Percentiles rank a stretch among this genome's conserved stretches.
Evolutionary conservation across 345 rosid genomes (phyloP).

Genomic region (Mercurialis annua): DNA sequence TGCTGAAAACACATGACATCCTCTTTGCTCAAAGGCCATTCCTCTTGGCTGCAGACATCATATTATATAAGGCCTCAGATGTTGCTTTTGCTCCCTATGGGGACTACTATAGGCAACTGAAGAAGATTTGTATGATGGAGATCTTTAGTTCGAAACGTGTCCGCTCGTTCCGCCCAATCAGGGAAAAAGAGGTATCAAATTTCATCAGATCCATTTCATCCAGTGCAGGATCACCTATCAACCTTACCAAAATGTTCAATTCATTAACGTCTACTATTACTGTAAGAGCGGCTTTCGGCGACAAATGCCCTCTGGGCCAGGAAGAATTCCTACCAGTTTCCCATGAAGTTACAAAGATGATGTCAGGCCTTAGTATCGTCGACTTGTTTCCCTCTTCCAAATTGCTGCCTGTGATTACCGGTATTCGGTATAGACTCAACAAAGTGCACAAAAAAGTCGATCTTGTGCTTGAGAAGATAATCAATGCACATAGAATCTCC

Average conservation of each 20-base stretch:
- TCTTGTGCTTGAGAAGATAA: not conserved
- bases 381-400: conserved; percentile 12
- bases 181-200: conserved; percentile 13
- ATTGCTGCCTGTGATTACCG: conserved; percentile 8
- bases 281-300: conserved; percentile 17
- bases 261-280: conserved; percentile 10
- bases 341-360: not conserved
- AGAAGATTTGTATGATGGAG: not conserved
- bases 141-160: conserved; percentile 12
- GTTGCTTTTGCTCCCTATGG: conserved; percentile 13
- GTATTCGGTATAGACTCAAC: not conserved
- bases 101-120: conserved; percentile 22
- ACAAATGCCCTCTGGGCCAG: conserved; percentile 6
- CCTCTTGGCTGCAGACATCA: too few species aligned
- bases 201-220: not conserved
- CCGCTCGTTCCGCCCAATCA: not conserved
- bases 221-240: not conserved
- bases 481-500: not conserved
- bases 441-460: not conserved
- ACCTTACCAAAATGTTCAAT: not conserved
- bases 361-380: conserved; percentile 14
- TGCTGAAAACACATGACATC: conserved; percentile 19
- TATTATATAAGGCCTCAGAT: too few species aligned
- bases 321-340: not conserved
- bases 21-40: conserved; percentile 17